Evolutionary conservation across 257 asterid species (phyloP).

Genomic region (Ilex asprella): DNA sequence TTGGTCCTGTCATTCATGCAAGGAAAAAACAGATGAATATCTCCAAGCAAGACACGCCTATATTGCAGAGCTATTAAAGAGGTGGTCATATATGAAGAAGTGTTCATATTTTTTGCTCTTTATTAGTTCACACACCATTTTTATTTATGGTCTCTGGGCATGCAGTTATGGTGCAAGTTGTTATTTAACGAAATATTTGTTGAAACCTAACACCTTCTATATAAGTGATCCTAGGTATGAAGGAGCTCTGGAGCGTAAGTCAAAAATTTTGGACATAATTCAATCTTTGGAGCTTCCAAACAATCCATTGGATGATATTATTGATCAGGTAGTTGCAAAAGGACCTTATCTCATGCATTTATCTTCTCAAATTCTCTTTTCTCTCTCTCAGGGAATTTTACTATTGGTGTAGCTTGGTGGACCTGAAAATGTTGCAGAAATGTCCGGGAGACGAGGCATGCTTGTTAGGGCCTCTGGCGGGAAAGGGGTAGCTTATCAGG

Average conservation of each 20-base stretch:
- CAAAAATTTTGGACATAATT: conserved; percentile 65
- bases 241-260: conserved; percentile 70
- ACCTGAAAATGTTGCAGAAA: conserved; percentile 94
- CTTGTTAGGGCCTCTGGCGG: conserved; percentile 85
- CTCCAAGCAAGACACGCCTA: conserved; percentile 70
- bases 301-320: conserved; percentile 96
- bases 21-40: conserved; percentile 85
- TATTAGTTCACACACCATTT: conserved; percentile 7
- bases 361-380: neutral
- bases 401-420: conserved; percentile 77
- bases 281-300: conserved; percentile 93
- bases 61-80: conserved; percentile 58
- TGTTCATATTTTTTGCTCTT: conserved; percentile 1
- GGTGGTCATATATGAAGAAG: conserved; percentile 33
- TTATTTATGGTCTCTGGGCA: too few relatives aligned
- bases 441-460: conserved; percentile 97
- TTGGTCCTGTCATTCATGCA: conserved; percentile 93
- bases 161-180: too few relatives aligned
- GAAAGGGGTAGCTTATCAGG: conserved; percentile 92
- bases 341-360: neutral
- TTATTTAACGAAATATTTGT: neutral
- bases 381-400: neutral
- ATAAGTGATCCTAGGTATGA: conserved; percentile 57
- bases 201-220: neutral
- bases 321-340: conserved; percentile 65